Base-by-base conservation (phyloP, 2,329 filamentous ascomycete genomes). In the Fulvia fulva region DNA sequence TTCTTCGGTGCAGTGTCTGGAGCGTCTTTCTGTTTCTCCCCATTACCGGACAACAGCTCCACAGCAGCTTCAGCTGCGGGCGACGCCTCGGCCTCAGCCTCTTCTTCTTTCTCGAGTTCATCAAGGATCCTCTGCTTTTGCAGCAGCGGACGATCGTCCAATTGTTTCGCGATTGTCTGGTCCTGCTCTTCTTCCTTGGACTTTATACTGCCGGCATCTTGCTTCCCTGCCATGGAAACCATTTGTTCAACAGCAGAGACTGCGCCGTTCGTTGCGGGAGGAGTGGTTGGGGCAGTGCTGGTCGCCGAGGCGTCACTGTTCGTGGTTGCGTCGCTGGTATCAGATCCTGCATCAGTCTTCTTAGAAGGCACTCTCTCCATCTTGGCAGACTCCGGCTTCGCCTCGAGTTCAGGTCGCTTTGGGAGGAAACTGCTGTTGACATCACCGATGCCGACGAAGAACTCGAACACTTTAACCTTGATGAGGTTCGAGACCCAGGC, bases 401-500 rank as follows among this genome's bases (percentile, higher is more conserved):
- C 63, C 32, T 73, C 71, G 5, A 73, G 56, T 55, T 76, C 80
- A 60, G 79, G 78, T 62, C 84, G 86, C 74, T 96, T 96, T 0
- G 94, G 94, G 53, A 99, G 75, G 71, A 97, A 99, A 71, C 90
- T 96, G 12, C 93, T 95, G 77, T 99, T 99, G 79, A 99, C 99
- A 74, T 99, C 94, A 62, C 94, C 94, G 63, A 97, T 96, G 16
- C 94, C 94, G 57, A 95, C 90, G 77, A 97, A 99, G 76, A 99
- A 99, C 73, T 97, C 93, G 73, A 96, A 99, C 0, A 93, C 91
- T 1, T 87, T 87, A 32, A 99, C 94, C 72, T 96, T 96, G 77
- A 99, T 91, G 34, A 99, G 82, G 69, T 99, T 97, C 5, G 89
- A 84, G 66, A 89, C 88, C 81, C 96, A 97, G 65, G 87, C 85